phyloP scores from a whole-genome alignment of 2,329 filamentous ascomycete genomes.

The Aspergillus sp. region DNA sequence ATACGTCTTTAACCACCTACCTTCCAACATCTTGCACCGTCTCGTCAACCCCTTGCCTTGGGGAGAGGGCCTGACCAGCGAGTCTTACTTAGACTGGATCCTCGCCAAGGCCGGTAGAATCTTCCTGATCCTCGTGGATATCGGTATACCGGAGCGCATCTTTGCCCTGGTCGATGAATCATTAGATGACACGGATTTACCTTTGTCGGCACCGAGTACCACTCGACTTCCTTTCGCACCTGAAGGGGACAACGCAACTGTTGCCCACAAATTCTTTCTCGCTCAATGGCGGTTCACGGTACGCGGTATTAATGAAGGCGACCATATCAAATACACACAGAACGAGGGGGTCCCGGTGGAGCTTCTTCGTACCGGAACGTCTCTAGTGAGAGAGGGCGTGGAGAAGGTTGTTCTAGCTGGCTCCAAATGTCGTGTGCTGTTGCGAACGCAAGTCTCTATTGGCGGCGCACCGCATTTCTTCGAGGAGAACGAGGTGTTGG shows the following conservation, averaged over 20 bases:
- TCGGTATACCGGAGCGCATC: conserved; percentile 64
- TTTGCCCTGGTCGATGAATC: conserved; percentile 63
- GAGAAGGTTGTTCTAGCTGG: conserved; percentile 47
- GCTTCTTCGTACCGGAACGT: conserved; percentile 47
- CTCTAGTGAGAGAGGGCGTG: conserved; percentile 39
- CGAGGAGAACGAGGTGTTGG: conserved; percentile 43
- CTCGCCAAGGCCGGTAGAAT: conserved; percentile 58
- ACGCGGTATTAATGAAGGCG: conserved; percentile 56
- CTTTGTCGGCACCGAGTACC: conserved; percentile 58
- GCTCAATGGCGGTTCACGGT: conserved; percentile 62
- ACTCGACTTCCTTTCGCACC: conserved; percentile 56
- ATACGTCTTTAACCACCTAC: conserved; percentile 41
- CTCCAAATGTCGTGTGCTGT: conserved; percentile 34
- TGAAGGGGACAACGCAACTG: conserved; percentile 44
- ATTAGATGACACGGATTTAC: conserved; percentile 64
- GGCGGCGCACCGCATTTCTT: conserved; percentile 41
- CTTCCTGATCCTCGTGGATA: conserved; percentile 61
- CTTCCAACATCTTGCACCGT: conserved; percentile 38
- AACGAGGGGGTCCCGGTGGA: conserved; percentile 64
- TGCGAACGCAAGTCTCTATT: conserved; percentile 43
- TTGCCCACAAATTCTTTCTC: conserved; percentile 61
- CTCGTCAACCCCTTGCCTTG: conserved; percentile 43
- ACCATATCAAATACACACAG: conserved; percentile 60
- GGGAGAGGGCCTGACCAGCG: conserved; percentile 50
- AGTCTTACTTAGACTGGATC: conserved; percentile 65